phyloP scores from a whole-genome alignment of 1,284 basidiomycete species.

The Polyporus tsugae region DNA sequence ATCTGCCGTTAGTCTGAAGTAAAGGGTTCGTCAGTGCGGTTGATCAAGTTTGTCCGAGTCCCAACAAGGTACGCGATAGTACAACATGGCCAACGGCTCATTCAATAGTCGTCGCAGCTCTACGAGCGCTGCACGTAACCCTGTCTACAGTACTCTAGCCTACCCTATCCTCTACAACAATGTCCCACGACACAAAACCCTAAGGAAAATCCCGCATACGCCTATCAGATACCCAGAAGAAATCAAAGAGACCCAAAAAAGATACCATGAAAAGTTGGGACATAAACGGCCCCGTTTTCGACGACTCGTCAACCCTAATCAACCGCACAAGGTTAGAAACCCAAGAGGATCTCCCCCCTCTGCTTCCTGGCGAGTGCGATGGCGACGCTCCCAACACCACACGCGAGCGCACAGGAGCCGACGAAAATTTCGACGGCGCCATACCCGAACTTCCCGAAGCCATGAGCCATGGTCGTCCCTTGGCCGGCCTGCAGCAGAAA shows the following conservation, averaged over 20 bases:
- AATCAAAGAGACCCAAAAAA: neutral
- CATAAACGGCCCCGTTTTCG: neutral
- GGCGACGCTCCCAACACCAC: constrained; percentile 31
- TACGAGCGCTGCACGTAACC: neutral
- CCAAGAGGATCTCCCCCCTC: neutral
- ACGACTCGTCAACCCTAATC: too few species aligned
- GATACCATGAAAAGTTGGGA: neutral
- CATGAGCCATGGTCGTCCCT: constrained; percentile 18
- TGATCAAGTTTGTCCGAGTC: neutral
- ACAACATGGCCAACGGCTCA: too few species aligned
- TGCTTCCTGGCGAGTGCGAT: constrained; percentile 29
- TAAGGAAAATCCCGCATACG: neutral
- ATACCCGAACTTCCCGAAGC: constrained; percentile 38
- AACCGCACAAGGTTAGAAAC: neutral
- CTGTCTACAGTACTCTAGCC: neutral
- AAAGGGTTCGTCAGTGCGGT: neutral
- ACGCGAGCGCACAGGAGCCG: constrained; percentile 36
- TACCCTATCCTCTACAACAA: neutral
- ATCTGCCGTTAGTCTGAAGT: neutral
- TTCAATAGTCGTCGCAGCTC: too few species aligned
- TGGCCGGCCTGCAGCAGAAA: constrained; percentile 35
- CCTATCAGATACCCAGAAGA: neutral
- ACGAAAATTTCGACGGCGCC: constrained; percentile 40
- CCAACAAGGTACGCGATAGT: too few species aligned
- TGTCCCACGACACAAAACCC: neutral